phyloP scores from a whole-genome alignment of 805 yeast genomes.

The Osmozyma mogii region DNA sequence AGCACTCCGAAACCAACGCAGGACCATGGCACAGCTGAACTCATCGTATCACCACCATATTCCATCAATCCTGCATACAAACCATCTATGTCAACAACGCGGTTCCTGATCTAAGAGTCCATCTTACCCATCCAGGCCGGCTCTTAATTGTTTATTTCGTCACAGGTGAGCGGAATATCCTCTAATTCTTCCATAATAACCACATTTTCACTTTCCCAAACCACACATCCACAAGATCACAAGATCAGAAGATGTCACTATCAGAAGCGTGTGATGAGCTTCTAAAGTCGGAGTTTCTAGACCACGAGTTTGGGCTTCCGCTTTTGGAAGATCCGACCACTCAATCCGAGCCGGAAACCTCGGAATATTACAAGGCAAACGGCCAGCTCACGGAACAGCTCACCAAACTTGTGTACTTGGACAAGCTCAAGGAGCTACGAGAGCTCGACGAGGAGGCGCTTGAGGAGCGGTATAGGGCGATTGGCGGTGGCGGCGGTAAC shows the following conservation, averaged over 20 bases:
- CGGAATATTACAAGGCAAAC: constrained; percentile 20
- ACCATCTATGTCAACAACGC: too few relatives aligned
- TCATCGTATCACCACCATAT: too few relatives aligned
- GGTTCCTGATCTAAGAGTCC: too few relatives aligned
- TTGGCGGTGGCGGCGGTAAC: constrained; percentile 4
- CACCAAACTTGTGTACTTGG: constrained; percentile 22
- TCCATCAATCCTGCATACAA: too few relatives aligned
- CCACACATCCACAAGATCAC: too few relatives aligned
- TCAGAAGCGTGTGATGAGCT: constrained; percentile 18
- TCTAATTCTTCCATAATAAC: too few relatives aligned
- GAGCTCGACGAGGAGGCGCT: constrained; percentile 9
- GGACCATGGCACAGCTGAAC: too few relatives aligned
- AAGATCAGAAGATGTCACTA: constrained; percentile 3
- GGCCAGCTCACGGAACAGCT: constrained; percentile 16
- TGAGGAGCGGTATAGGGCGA: constrained; percentile 10
- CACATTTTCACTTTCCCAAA: too few relatives aligned
- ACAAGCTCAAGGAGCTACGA: constrained; percentile 16
- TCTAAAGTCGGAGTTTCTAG: constrained; percentile 13
- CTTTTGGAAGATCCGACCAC: constrained; percentile 8
- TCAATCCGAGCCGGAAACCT: constrained; percentile 14
- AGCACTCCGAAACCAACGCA: too few relatives aligned
- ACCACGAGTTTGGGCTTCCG: constrained; percentile 30
- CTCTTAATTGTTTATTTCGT: too few relatives aligned
- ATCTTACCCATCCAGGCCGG: too few relatives aligned
- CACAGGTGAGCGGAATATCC: too few relatives aligned